Evolutionary conservation across 2,329 filamentous ascomycete species (phyloP).

Genomic region (Exophiala viscosa): DNA sequence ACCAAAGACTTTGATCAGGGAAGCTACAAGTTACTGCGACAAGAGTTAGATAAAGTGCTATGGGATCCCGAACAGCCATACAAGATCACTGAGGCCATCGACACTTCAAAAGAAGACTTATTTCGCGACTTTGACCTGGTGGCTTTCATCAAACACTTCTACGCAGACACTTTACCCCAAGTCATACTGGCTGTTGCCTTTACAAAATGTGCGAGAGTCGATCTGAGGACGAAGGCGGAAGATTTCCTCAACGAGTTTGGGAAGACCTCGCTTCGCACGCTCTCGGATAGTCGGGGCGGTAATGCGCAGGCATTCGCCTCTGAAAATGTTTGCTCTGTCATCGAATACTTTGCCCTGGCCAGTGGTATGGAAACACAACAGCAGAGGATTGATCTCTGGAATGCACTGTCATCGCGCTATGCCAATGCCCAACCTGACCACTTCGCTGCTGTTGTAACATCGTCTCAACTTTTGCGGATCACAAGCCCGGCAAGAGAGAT

Average conservation of each 20-base stretch:
- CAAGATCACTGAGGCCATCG: conserved; percentile 90
- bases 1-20: conserved; percentile 67
- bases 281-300: conserved; percentile 13
- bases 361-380: conserved; percentile 11
- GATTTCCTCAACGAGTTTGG: conserved; percentile 19
- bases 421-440: conserved; percentile 33
- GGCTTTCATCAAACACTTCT: conserved; percentile 93
- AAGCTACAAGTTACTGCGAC: conserved; percentile 76
- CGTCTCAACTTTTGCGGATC: conserved; percentile 45
- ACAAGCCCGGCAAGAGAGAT: conserved; percentile 45
- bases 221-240: conserved; percentile 75
- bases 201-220: conserved; percentile 72
- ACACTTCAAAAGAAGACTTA: conserved; percentile 83
- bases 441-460: conserved; percentile 41
- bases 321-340: conserved; percentile 21
- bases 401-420: conserved; percentile 18
- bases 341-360: conserved; percentile 25
- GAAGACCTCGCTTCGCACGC: conserved; percentile 13
- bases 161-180: conserved; percentile 82
- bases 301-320: conserved; percentile 9
- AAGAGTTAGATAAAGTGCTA: conserved; percentile 82
- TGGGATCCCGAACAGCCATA: conserved; percentile 76
- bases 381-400: conserved; percentile 20
- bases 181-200: conserved; percentile 84
- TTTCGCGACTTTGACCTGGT: conserved; percentile 96